A percentile compares a stretch with the other conserved stretches of the same genome.
phyloP scores from a whole-genome alignment of 108 stramenopile genomes.

The Cyclostephanos invisitatus region DNA sequence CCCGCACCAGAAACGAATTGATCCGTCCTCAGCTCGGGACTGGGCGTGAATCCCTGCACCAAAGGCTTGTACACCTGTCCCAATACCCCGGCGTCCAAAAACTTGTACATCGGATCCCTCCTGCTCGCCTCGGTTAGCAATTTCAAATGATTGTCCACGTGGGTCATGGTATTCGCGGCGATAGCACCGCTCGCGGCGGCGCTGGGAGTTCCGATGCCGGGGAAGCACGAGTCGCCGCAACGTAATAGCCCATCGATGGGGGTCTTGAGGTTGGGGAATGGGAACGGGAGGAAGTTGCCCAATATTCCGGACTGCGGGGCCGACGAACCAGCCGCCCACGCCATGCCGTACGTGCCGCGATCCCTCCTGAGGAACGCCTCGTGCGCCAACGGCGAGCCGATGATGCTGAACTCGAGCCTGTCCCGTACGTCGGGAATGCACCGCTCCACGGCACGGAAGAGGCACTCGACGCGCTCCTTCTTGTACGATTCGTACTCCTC shows the following conservation, averaged over 20 bases:
- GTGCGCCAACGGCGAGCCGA: slow-evolving; percentile 92
- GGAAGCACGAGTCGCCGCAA: slow-evolving; percentile 95
- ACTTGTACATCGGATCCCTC: slow-evolving; percentile 88
- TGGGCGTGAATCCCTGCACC: slow-evolving; percentile 81
- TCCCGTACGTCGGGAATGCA: slow-evolving; percentile 93
- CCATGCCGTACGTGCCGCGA: slow-evolving; percentile 92
- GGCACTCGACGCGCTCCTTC: slow-evolving; percentile 84
- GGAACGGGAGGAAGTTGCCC: slow-evolving; percentile 77
- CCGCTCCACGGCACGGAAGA: slow-evolving; percentile 89
- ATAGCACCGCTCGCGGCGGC: slow-evolving; percentile 95
- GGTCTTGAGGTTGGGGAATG: slow-evolving; percentile 90
- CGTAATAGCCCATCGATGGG: slow-evolving; percentile 88
- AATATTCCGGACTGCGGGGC: slow-evolving; percentile 86
- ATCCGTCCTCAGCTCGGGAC: slow-evolving; percentile 67
- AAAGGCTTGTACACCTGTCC: slow-evolving; percentile 81
- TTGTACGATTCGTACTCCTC: slow-evolving; percentile 94
- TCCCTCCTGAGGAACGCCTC: slow-evolving; percentile 93
- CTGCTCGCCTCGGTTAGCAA: slow-evolving; percentile 76
- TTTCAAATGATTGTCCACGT: slow-evolving; percentile 82
- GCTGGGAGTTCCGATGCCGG: slow-evolving; percentile 93
- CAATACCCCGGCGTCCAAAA: slow-evolving; percentile 82
- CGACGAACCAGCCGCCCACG: slow-evolving; percentile 94
- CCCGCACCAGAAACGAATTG: slow-evolving; percentile 36
- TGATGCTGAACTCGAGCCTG: slow-evolving; percentile 89
- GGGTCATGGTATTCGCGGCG: slow-evolving; percentile 83